Evolutionary conservation across 306 rosid genomes (phyloP).

Genomic region (Fagus sylvatica): DNA sequence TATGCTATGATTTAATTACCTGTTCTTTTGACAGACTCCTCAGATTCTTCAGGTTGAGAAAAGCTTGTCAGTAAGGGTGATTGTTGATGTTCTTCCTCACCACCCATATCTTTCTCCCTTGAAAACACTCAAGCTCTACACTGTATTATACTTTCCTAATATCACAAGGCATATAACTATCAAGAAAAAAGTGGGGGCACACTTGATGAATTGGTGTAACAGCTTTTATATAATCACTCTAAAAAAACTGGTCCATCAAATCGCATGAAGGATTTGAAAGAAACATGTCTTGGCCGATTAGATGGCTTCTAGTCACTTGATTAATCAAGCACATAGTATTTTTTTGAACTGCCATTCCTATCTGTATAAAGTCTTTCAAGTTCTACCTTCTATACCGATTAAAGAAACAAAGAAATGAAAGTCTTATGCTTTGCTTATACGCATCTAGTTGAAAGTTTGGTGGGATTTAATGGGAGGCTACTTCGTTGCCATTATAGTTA

Average conservation of each 20-base stretch:
- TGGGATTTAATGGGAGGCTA: not conserved
- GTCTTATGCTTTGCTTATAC: not conserved
- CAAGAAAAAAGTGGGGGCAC: not conserved
- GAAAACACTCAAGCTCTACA: not conserved
- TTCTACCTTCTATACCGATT: not conserved
- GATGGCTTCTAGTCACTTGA: not conserved
- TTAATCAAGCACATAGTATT: not conserved
- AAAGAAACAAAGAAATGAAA: not conserved
- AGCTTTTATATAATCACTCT: not conserved
- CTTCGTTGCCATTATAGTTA: too few species aligned
- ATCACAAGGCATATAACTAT: too few species aligned
- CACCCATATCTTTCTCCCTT: conserved; percentile 19
- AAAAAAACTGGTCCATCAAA: not conserved
- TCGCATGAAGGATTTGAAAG: not conserved
- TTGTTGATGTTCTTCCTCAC: conserved; percentile 10
- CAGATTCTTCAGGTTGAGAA: conserved; percentile 1
- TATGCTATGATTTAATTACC: conserved; percentile 8
- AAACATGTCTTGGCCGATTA: not conserved
- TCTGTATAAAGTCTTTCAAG: not conserved
- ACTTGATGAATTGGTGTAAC: not conserved
- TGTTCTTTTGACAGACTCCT: conserved; percentile 24
- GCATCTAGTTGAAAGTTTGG: not conserved
- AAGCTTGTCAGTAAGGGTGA: conserved; percentile 21
- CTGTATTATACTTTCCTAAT: not conserved
- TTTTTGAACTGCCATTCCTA: not conserved